Evolutionary conservation across 768 basidiomycete species (phyloP), one percentile per base, ranked within the genome.

Genomic region (Mycena leptocephala): DNA sequence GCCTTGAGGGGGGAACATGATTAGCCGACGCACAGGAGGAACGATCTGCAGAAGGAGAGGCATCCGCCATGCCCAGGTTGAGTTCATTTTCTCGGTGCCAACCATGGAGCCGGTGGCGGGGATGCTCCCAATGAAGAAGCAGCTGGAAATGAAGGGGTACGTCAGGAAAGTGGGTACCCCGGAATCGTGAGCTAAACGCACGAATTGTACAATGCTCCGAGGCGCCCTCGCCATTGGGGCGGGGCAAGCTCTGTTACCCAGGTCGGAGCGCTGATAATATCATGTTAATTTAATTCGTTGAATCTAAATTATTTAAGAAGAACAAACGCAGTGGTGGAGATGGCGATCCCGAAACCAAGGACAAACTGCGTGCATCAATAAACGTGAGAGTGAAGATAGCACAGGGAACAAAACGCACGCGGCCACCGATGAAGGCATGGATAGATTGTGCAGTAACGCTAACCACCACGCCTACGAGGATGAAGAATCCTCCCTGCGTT

Each of bases 31-130:
- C 33, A 81, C 77, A 18, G 81, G 81, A 59, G 81, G 81, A n/a
- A 56, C 72, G 43, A 82, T 71, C 84, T 94, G 91, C 8, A 92
- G 84, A 32, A 91, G 72, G 20, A 91, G 90, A 9, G 92, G 92
- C 51, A 93, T 84, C 67, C 93, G 89, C 93, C 93, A 94, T 35
- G 90, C 84, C 91, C 90, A 93, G 14, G 87, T 84, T 61, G 79
- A 88, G 69, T 78, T 79, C 58, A 92, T 88, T 75, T 83, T 82
- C 80, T 89, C 87, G 11, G 92, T 91, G n/a, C 77, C 77, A 11
- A 79, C 78, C 78, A 80, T 80, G 37, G 78, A 37, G 37, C 79
- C 78, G 0, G 79, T 82, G 5, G 81, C 81, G 20, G 81, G 81
- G 9, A 82, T 82, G 62, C 75, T 77, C 10, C 81, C 81, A 13